These are phyloP conservation scores for Neopestalotiopsis clavispora DNA, from an alignment of 2,329 filamentous ascomycete species.

Conservation along the genomic window DNA sequence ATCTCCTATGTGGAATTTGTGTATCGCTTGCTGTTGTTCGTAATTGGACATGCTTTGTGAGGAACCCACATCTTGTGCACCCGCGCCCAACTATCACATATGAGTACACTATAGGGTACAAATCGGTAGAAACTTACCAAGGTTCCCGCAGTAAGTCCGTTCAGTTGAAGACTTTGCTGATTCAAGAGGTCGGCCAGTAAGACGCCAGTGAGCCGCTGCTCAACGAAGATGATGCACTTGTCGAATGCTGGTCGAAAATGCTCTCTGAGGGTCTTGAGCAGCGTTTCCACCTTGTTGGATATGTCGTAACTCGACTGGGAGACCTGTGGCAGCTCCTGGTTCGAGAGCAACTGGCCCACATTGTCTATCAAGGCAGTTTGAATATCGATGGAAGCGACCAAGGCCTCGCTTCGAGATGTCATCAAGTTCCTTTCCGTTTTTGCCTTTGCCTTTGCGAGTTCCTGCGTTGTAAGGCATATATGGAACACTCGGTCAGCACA, in stretches of 20 bases:
- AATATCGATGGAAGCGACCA: slow-evolving; percentile 28
- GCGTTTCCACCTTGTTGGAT: slow-evolving; percentile 73
- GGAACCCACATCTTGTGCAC: slow-evolving; percentile 57
- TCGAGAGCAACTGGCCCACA: slow-evolving; percentile 60
- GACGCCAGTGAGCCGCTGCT: slow-evolving; percentile 77
- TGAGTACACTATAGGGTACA: slow-evolving; percentile 22
- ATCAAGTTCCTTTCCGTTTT: slow-evolving; percentile 51
- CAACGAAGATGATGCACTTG: slow-evolving; percentile 88
- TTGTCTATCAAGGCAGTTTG: slow-evolving; percentile 54
- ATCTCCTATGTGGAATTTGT: slow-evolving; percentile 63
- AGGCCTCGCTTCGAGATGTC: slow-evolving; percentile 30
- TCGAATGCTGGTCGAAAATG: slow-evolving; percentile 65
- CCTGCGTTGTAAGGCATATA: slow-evolving; percentile 67
- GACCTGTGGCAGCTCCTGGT: slow-evolving; percentile 49
- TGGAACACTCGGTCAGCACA: slow-evolving; percentile 83
- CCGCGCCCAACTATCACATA: slow-evolving; percentile 39
- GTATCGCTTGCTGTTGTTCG: slow-evolving; percentile 75
- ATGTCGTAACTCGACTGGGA: slow-evolving; percentile 44
- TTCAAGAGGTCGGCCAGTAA: slow-evolving; percentile 73
- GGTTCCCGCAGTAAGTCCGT: slow-evolving; percentile 58
- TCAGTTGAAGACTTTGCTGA: slow-evolving; percentile 57
- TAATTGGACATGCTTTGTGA: slow-evolving; percentile 61
- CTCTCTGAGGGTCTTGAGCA: slow-evolving; percentile 64
- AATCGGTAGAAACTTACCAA: slow-evolving; percentile 50
- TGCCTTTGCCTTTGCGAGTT: slow-evolving; percentile 64